Evolutionary conservation across 805 yeast genomes (phyloP).

Genomic region (Candida sanyiensis): DNA sequence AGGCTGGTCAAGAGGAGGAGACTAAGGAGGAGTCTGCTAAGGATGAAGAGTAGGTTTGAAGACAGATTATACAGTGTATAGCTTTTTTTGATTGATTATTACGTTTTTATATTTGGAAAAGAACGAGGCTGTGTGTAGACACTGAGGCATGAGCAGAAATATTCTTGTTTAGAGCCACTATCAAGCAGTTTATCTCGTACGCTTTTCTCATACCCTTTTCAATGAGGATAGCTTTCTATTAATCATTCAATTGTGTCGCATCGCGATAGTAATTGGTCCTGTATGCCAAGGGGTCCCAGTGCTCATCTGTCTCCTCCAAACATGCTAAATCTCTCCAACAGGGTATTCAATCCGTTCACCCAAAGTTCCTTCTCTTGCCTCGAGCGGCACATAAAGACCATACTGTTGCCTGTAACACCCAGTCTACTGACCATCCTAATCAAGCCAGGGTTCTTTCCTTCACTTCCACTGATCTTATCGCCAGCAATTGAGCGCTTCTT

Average conservation of each 20-base stretch:
- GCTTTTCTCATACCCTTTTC: too few relatives aligned
- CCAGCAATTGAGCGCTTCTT: conserved; percentile 44
- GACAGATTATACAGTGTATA: conserved; percentile 6
- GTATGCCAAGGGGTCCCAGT: too few relatives aligned
- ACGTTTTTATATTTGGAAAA: conserved; percentile 3
- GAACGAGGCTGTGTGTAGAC: neutral
- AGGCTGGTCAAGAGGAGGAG: conserved; percentile 61
- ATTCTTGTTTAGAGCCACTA: too few relatives aligned
- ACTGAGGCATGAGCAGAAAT: neutral
- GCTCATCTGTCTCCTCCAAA: neutral
- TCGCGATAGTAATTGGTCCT: too few relatives aligned
- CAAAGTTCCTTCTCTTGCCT: conserved; percentile 79
- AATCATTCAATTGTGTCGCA: too few relatives aligned
- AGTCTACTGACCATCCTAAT: conserved; percentile 44
- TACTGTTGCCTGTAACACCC: conserved; percentile 61
- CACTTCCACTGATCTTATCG: neutral
- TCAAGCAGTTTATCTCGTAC: too few relatives aligned
- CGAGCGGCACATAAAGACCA: conserved; percentile 77
- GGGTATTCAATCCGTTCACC: conserved; percentile 44
- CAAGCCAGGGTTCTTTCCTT: conserved; percentile 36
- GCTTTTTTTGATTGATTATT: conserved; percentile 7
- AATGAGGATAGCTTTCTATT: too few relatives aligned
- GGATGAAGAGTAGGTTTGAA: conserved; percentile 24
- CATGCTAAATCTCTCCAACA: conserved; percentile 29
- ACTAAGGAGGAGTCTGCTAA: conserved; percentile 32